Percentiles rank a stretch among this genome's conserved stretches.
Conservation (phyloP, 2,329 filamentous ascomycete species). For the Paracoccidioides lutzii region DNA sequence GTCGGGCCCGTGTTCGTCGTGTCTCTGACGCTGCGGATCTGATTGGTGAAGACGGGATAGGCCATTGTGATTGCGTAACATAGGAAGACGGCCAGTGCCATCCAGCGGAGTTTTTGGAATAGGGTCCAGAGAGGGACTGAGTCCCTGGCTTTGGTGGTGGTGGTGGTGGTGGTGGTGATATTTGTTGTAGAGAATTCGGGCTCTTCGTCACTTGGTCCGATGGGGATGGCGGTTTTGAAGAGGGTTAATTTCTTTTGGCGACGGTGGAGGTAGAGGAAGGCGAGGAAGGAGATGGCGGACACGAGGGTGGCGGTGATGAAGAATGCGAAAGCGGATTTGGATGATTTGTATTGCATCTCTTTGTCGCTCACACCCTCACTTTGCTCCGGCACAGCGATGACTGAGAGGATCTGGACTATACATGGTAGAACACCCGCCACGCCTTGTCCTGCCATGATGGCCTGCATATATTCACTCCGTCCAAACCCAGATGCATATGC, state of each 20-base stretch:
- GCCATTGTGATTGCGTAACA: slow-evolving; percentile 84
- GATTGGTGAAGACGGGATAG: slow-evolving; percentile 79
- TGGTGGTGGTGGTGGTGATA: slow-evolving; percentile 13
- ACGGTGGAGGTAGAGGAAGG: slow-evolving; percentile 60
- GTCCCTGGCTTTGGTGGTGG: slow-evolving; percentile 24
- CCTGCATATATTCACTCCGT: slow-evolving; percentile 80
- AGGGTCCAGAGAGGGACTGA: slow-evolving; percentile 50
- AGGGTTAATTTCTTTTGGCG: slow-evolving; percentile 26
- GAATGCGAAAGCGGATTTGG: slow-evolving; percentile 71
- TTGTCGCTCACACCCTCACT: slow-evolving; percentile 24
- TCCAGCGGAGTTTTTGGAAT: slow-evolving; percentile 65
- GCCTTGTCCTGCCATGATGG: slow-evolving; percentile 89
- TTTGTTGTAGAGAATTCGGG: slow-evolving; percentile 30
- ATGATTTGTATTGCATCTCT: slow-evolving; percentile 35
- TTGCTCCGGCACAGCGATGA: slow-evolving; percentile 49
- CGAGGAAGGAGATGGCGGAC: slow-evolving; percentile 54
- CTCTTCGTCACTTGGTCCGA: slow-evolving; percentile 31
- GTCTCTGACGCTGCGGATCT: slow-evolving; percentile 43
- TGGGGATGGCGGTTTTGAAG: slow-evolving; percentile 19
- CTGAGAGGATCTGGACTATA: slow-evolving; percentile 72
- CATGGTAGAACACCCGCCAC: slow-evolving; percentile 83
- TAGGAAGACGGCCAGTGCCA: slow-evolving; percentile 62
- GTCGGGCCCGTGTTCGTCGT: slow-evolving; percentile 12
- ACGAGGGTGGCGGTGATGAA: slow-evolving; percentile 78
- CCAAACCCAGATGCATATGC: slow-evolving; percentile 81